Conservation (phyloP, 1,284 basidiomycete genomes). For the Inonotus obliquus region DNA sequence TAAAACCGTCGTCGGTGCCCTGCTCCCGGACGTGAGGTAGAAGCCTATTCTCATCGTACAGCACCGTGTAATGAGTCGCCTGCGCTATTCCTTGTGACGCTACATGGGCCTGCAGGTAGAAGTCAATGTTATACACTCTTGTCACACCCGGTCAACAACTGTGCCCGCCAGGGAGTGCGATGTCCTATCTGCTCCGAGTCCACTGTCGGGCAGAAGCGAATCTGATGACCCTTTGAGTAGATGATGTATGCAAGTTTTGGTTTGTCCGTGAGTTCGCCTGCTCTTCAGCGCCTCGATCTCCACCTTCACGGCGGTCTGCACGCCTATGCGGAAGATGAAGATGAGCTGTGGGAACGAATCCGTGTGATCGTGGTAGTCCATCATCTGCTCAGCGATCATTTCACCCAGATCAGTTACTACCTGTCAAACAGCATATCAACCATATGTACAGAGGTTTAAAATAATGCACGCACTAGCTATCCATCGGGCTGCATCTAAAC, state of each 20-base stretch:
- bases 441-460: not conserved
- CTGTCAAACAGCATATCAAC: constrained; percentile 31
- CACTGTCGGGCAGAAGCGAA: constrained; percentile 51
- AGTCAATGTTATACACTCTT: constrained; percentile 26
- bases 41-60: constrained; percentile 27
- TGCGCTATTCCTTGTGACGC: constrained; percentile 21
- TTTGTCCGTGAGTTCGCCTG: constrained; percentile 42
- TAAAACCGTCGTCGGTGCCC: constrained; percentile 22
- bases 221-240: constrained; percentile 77
- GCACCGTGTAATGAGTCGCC: constrained; percentile 26
- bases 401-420: constrained; percentile 58
- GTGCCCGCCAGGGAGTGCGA: constrained; percentile 27
- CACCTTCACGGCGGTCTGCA: constrained; percentile 52
- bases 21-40: constrained; percentile 28
- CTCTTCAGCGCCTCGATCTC: constrained; percentile 54
- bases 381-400: constrained; percentile 66
- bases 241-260: constrained; percentile 68
- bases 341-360: constrained; percentile 55
- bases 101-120: constrained; percentile 26
- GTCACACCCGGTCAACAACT: constrained; percentile 27
- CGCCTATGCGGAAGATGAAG: constrained; percentile 69
- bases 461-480: constrained; percentile 33
- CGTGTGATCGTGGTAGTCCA: constrained; percentile 49
- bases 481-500: not conserved
- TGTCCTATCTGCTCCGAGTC: constrained; percentile 16